Evolutionary conservation across 805 yeast species (phyloP), one percentile per base, ranked within the genome.

Genomic region (Limtongia smithiae): DNA sequence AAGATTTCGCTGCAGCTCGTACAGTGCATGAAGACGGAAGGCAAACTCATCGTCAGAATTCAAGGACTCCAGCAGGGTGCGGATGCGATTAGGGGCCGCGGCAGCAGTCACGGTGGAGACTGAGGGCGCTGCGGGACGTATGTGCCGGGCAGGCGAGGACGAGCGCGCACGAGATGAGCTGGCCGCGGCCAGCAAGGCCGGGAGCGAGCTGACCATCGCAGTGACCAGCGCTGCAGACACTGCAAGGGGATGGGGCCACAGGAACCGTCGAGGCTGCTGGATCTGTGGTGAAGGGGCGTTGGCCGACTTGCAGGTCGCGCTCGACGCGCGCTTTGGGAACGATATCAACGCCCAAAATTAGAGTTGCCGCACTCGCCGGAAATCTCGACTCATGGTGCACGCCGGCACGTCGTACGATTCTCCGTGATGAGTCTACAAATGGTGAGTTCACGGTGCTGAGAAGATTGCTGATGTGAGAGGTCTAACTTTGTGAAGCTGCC

Each of bases 201-300:
- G 47, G 22, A 47, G 33, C 12, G 55, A 45, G 35, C 25, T 44
- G 43, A 48, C 62, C 62, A 75, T 57, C 36, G 39, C n/a, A 18
- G 4, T 28, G 48, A 37, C 41, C 35, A 7, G 22, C 3, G 14
- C 5, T 17, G 35, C 15, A 7, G 18, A 32, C 18, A 6, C 35
- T 6, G 35, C n/a, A n/a, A 17, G 14, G 15, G 14, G 18, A 14
- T 28, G n/a, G n/a, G n/a, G n/a, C n/a, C n/a, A n/a, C n/a, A n/a
- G n/a, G n/a, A n/a, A n/a, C n/a, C n/a, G n/a, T n/a, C n/a, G n/a
- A n/a, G n/a, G n/a, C n/a, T n/a, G n/a, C n/a, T n/a, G n/a, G n/a
- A n/a, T n/a, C n/a, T n/a, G n/a, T n/a, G n/a, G n/a, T n/a, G n/a
- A n/a, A n/a, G n/a, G n/a, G n/a, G n/a, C n/a, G n/a, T n/a, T n/a